Evolutionary conservation across 129 eudicot genomes (phyloP), one percentile per base, ranked within the genome.

Genomic region (Erigeron canadensis): DNA sequence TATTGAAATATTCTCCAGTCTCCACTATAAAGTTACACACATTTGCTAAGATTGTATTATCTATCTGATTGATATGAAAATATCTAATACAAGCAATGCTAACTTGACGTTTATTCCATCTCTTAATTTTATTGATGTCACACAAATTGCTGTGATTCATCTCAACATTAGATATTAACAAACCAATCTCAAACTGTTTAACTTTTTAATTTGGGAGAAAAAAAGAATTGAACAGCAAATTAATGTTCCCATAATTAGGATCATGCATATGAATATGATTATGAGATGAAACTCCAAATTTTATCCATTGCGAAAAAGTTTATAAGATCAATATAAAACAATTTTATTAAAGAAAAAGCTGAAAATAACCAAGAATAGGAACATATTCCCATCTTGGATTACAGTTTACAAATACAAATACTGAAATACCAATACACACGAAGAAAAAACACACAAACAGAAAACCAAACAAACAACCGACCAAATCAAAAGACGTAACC

Each of bases 361-460:
- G 48, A 45, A 51, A 51, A 54, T 10, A 71, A 71, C 81, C 80
- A 83, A 75, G 53, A 55, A 54, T 42, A 16, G 40, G 81, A 70
- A 58, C 43, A 34, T 48, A 71, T 67, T 45, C 70, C 28, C 87
- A 71, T 79, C 66, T 55, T 75, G 81, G 76, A 65, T 18, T 56
- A 69, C 16, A 7, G 76, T 58, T 18, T 56, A 69, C 16, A 7
- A 47, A 44, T 53, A 69, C 67, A 28, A 23, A 7, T 7, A 63
- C n/a, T n/a, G n/a, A n/a, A n/a, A n/a, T 69, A 11, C 13, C 66
- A 46, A 37, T 4, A 3, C 2, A 58, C 58, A 16, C 9, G 21
- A 47, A 62, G 63, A 48, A 38, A 34, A 65, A 67, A 67, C 72
- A 69, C 50, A 69, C 51, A 53, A 23, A 42, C 22, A 1, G 23